Evolutionary conservation across 495 filamentous ascomycete species (phyloP).

Genomic region (Coniosporium apollinis): DNA sequence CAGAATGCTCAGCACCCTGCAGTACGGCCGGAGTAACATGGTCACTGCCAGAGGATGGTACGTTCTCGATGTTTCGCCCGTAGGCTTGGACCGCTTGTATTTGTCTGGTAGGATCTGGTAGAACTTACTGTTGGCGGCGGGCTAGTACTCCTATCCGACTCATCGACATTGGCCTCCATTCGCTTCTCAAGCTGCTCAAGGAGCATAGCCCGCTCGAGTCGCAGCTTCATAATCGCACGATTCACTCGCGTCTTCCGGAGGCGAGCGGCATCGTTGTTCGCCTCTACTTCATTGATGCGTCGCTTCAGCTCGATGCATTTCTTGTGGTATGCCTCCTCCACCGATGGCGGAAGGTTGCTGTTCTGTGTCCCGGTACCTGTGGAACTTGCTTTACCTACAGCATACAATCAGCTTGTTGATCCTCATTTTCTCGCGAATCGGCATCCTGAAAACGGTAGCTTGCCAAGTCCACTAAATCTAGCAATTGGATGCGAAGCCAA

Average conservation of each 20-base stretch:
- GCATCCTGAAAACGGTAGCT: too few relatives aligned
- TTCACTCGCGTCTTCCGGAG: slow-evolving; percentile 64
- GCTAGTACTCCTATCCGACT: slow-evolving; percentile 54
- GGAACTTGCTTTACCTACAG: too few relatives aligned
- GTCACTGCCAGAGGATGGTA: too few relatives aligned
- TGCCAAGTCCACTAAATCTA: too few relatives aligned
- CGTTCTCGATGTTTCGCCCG: too few relatives aligned
- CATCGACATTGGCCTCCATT: slow-evolving; percentile 64
- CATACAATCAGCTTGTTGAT: too few relatives aligned
- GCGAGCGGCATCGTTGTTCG: slow-evolving; percentile 64
- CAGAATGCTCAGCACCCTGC: too few relatives aligned
- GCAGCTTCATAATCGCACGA: slow-evolving; percentile 75
- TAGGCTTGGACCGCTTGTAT: too few relatives aligned
- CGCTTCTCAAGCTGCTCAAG: slow-evolving; percentile 74
- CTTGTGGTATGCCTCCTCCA: slow-evolving; percentile 87
- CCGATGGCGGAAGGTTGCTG: slow-evolving; percentile 67
- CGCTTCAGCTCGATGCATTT: slow-evolving; percentile 94
- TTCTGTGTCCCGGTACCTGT: slow-evolving; percentile 4
- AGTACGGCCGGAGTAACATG: too few relatives aligned
- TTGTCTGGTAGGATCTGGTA: too few relatives aligned
- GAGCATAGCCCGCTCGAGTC: slow-evolving; percentile 76
- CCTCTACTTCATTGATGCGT: slow-evolving; percentile 78
- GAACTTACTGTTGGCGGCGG: slow-evolving; percentile 41
- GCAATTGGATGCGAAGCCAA: too few relatives aligned
- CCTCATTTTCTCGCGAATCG: too few relatives aligned